Base-by-base conservation (phyloP, 1,139 yeast genomes). In the Starmera stellimalicola region DNA sequence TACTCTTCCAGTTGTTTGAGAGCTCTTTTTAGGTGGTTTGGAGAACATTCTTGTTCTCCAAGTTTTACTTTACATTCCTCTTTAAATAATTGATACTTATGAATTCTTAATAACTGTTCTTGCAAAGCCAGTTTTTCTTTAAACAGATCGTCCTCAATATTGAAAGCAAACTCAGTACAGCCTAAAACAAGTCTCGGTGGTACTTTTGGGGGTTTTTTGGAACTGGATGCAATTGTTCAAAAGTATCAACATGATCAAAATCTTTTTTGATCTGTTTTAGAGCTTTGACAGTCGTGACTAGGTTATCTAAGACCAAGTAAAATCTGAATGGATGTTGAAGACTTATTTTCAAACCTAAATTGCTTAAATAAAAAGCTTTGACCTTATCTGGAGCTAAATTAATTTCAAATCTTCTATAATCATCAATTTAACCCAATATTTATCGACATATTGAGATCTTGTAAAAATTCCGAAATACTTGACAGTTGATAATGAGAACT, bases 81-180 rank as follows among this genome's bases (percentile, higher is more conserved):
- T 23, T 77, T 75, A 46, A 80, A 76, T 6, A 71, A 58, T 12
- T 58, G 54, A 28, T 63, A 52, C 44, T 77, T 73, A 37, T 77
- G 83, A 29, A 74, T 37, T 32, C 95, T 58, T 35, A 70, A 68
- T 33, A 71, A 60, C 48, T 80, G 93, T 48, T 83, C 95, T 7
- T 71, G 60, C 67, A 79, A 66, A 24, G 70, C 71, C 36, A 85
- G 57, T 45, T 82, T 77, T 2, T 77, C 57, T 55, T 85, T 95
- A 53, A 87, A 83, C 5, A 87, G 82, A 54, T 85, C 94, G 55
- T 84, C 94, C 12, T 71, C 79, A 59, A 76, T 63, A 25, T 55
- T 51, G 34, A 76, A 65, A 2, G 66, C 47, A 22, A 73, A 46
- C 29, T 62, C 57, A 12, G 55, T 50, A 0, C 87, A 58, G 33